Conservation (phyloP, 2,329 filamentous ascomycete genomes). For the Dothidotthia symphoricarpi region DNA sequence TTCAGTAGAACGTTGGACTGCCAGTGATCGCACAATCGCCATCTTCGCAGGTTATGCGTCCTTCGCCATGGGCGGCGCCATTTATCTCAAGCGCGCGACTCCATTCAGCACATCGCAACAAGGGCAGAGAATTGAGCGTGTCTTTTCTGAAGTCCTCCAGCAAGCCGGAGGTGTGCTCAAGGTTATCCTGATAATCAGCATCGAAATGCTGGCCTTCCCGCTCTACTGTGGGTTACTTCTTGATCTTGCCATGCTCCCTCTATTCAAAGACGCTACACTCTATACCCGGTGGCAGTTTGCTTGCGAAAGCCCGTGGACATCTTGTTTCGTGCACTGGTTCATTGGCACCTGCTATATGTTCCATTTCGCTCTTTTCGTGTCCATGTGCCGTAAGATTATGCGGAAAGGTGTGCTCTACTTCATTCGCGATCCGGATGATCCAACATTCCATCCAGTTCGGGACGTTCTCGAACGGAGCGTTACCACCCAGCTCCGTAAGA, state of each 20-base stretch:
- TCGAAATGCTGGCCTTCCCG: conserved; percentile 97
- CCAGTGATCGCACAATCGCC: conserved; percentile 63
- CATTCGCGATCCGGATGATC: conserved; percentile 95
- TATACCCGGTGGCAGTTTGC: conserved; percentile 77
- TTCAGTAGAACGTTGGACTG: conserved; percentile 46
- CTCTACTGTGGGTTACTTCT: conserved; percentile 92
- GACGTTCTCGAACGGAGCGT: conserved; percentile 94
- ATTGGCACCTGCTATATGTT: conserved; percentile 99
- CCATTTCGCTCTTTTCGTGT: conserved; percentile 96
- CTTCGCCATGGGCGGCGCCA: conserved; percentile 68
- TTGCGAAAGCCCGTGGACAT: conserved; percentile 75
- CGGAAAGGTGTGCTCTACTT: conserved; percentile 94
- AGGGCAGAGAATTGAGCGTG: conserved; percentile 64
- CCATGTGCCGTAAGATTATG: conserved; percentile 98
- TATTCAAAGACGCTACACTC: conserved; percentile 80
- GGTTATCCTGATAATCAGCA: conserved; percentile 96
- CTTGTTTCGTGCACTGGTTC: conserved; percentile 97
- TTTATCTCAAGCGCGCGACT: conserved; percentile 74
- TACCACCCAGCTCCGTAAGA: conserved; percentile 90
- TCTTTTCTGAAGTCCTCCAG: conserved; percentile 76
- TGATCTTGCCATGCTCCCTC: conserved; percentile 80
- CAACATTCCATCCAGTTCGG: conserved; percentile 94
- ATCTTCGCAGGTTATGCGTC: conserved; percentile 79
- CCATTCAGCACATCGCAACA: conserved; percentile 62
- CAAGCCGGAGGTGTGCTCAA: conserved; percentile 97